These are phyloP conservation scores for Schizothecium vesticola DNA, from an alignment of 495 filamentous ascomycete species.

Conservation along the genomic window DNA sequence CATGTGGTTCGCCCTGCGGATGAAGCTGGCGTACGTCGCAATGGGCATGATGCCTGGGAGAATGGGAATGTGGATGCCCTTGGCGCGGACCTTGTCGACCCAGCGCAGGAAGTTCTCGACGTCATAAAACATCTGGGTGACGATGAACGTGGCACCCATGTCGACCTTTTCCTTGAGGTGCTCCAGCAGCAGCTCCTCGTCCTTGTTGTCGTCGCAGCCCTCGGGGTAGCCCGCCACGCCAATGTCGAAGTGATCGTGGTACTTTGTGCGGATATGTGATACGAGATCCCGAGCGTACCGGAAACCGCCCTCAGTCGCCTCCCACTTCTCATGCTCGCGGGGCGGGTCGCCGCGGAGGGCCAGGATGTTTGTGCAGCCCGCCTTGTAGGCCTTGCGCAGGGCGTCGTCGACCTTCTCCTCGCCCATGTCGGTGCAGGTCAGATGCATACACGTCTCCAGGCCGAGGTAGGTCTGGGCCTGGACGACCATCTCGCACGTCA, in stretches of 20 bases:
- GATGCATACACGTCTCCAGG: conserved; percentile 97
- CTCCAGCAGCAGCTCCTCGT: conserved; percentile 77
- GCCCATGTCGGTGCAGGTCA: conserved; percentile 98
- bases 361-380: conserved; percentile 96
- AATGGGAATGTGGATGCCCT: conserved; percentile 84
- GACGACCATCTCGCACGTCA: conserved; percentile 97
- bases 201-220: conserved; percentile 86
- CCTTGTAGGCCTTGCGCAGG: conserved; percentile 81
- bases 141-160: conserved; percentile 84
- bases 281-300: conserved; percentile 91
- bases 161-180: conserved; percentile 98
- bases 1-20: conserved; percentile 84
- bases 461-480: conserved; percentile 96
- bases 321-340: conserved; percentile 90
- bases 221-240: conserved; percentile 97
- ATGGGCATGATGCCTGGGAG: conserved; percentile 99
- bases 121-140: conserved; percentile 99
- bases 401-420: conserved; percentile 84
- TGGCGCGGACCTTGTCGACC: conserved; percentile 76
- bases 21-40: conserved; percentile 85
- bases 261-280: conserved; percentile 80
- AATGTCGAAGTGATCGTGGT: conserved; percentile 96
- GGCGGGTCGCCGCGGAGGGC: conserved; percentile 94
- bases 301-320: conserved; percentile 77
- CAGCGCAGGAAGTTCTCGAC: conserved; percentile 89